phyloP scores from a whole-genome alignment of 2,329 filamentous ascomycete genomes.

The Anthostomella pinea region DNA sequence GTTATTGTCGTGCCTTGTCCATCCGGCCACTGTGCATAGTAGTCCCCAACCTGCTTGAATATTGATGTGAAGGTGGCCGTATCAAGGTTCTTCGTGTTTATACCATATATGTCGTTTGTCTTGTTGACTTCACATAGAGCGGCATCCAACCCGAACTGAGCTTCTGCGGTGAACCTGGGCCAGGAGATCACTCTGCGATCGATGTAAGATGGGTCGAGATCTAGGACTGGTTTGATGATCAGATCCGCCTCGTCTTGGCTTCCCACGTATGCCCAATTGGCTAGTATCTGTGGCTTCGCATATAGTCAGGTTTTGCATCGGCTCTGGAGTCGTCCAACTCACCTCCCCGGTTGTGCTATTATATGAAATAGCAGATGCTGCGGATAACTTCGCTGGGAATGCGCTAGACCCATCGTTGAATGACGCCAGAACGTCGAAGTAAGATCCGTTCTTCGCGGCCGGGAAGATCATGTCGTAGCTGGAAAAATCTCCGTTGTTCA shows the following conservation, averaged over 20 bases:
- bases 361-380: neutral
- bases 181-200: neutral
- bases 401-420: neutral
- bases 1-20: neutral
- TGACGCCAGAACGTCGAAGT: slow-evolving; percentile 1
- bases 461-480: slow-evolving; percentile 3
- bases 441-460: neutral
- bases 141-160: neutral
- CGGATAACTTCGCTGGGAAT: slow-evolving; percentile 1
- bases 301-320: neutral
- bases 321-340: neutral
- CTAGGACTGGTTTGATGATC: neutral
- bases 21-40: slow-evolving; percentile 4
- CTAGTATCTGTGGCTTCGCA: neutral
- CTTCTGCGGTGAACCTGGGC: neutral
- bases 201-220: neutral
- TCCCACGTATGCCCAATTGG: neutral
- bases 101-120: neutral
- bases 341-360: neutral
- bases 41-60: slow-evolving; percentile 3
- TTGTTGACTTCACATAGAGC: neutral
- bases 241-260: neutral
- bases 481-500: slow-evolving; percentile 2
- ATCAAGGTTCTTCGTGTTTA: slow-evolving; percentile 2
- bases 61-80: neutral